Percentiles rank a stretch among this genome's conserved stretches.
Conservation (phyloP, 306 rosid genomes). For the Datisca glomerata region DNA sequence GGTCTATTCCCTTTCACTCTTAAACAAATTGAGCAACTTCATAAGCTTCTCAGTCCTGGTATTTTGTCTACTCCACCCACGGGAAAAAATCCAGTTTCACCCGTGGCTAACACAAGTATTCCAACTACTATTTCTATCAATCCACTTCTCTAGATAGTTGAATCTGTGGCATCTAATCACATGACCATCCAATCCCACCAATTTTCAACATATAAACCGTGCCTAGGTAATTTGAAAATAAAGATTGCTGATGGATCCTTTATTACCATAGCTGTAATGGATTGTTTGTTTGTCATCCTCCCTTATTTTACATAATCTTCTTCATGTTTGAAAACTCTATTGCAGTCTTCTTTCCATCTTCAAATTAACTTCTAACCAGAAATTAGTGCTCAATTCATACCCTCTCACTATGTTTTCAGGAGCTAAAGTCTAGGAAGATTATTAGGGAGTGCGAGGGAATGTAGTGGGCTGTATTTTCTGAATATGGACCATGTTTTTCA, state of each 20-base stretch:
- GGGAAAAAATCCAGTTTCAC: too few relatives aligned
- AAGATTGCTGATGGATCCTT: not conserved
- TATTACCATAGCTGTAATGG: not conserved
- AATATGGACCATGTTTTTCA: not conserved
- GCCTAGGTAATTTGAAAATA: too few relatives aligned
- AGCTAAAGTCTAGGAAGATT: not conserved
- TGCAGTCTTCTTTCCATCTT: not conserved
- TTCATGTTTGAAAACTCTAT: not conserved
- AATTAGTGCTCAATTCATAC: not conserved
- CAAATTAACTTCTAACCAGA: not conserved
- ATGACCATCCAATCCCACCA: too few relatives aligned
- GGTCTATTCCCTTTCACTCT: too few relatives aligned
- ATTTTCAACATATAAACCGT: too few relatives aligned
- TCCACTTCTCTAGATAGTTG: too few relatives aligned
- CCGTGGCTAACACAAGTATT: too few relatives aligned
- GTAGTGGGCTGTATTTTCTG: not conserved
- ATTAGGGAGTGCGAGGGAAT: not conserved
- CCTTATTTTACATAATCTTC: not conserved
- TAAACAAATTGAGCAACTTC: too few relatives aligned
- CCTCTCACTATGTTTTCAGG: not conserved
- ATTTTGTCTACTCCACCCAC: too few relatives aligned
- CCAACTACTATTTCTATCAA: too few relatives aligned
- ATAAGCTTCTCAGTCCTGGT: not conserved
- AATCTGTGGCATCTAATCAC: too few relatives aligned
- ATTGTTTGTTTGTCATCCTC: not conserved